These are phyloP conservation scores for Agaricus subrufescens DNA, from an alignment of 768 basidiomycete species.

Conservation along the genomic window DNA sequence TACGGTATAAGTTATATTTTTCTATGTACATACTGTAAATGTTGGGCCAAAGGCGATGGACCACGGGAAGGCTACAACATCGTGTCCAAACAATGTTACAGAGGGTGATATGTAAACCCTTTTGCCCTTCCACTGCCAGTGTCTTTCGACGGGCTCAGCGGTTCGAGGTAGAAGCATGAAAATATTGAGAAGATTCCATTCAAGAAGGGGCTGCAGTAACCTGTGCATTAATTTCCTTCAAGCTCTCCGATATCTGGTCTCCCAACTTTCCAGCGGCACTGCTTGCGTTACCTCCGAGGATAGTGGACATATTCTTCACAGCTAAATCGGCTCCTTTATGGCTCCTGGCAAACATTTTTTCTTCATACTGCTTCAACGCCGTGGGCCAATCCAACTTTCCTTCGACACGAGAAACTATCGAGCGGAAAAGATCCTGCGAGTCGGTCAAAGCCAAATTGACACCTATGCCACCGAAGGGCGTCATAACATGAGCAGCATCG, in stretches of 20 bases:
- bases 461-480: conserved; percentile 20
- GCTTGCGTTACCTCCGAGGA: neutral
- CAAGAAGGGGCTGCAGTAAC: too few species aligned
- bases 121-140: too few species aligned
- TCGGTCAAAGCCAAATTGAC: conserved; percentile 19
- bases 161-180: too few species aligned
- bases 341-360: conserved; percentile 1
- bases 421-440: conserved; percentile 15
- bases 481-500: conserved; percentile 23
- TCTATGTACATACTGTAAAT: too few species aligned
- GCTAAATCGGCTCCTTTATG: neutral
- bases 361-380: neutral
- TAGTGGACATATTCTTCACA: neutral
- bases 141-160: too few species aligned
- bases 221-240: too few species aligned
- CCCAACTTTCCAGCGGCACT: neutral
- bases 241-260: neutral
- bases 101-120: too few species aligned
- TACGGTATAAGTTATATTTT: too few species aligned
- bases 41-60: too few species aligned
- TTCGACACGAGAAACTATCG: conserved; percentile 1
- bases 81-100: too few species aligned
- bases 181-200: too few species aligned
- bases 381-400: neutral
- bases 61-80: too few species aligned